phyloP scores from a whole-genome alignment of 192 early-diverging fungal species.

The Kickxella alabastrina region DNA sequence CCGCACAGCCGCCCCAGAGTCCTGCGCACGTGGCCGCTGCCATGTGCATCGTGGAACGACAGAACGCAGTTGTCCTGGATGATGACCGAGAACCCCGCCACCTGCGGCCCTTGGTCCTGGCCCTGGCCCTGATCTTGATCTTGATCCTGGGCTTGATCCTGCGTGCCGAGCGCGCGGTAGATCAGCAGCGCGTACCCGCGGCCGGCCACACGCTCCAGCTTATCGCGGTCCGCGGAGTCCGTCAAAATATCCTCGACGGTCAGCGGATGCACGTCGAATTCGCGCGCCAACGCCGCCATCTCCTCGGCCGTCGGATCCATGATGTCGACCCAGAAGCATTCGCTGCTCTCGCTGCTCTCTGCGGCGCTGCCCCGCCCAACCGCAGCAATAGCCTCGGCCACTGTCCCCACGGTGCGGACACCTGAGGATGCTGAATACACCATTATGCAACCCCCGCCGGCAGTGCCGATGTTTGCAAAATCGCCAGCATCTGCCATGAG shows the following conservation, averaged over 20 bases:
- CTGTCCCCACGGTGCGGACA: neutral
- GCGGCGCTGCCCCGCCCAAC: neutral
- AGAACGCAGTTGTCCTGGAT: slow-evolving; percentile 2
- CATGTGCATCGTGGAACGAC: slow-evolving; percentile 3
- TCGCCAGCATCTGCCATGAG: too few species aligned
- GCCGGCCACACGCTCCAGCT: slow-evolving; percentile 15
- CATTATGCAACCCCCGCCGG: too few species aligned
- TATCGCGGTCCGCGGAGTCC: slow-evolving; percentile 38
- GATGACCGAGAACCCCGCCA: slow-evolving; percentile 10
- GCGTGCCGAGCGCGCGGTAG: slow-evolving; percentile 9
- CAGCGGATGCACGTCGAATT: slow-evolving; percentile 81
- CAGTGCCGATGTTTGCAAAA: too few species aligned
- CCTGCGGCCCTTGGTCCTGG: neutral
- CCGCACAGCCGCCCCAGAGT: slow-evolving; percentile 8
- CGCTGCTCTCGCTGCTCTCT: too few species aligned
- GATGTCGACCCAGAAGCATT: slow-evolving; percentile 62
- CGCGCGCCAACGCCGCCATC: slow-evolving; percentile 53
- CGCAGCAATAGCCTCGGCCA: neutral
- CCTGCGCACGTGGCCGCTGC: neutral
- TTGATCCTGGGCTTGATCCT: too few species aligned
- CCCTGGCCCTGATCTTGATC: too few species aligned
- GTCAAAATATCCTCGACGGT: slow-evolving; percentile 86
- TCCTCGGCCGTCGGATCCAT: slow-evolving; percentile 59
- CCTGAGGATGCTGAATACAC: neutral
- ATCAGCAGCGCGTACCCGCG: too few species aligned